Base-by-base conservation (phyloP, 2,329 filamentous ascomycete species). In the Lachnellula willkommii region DNA sequence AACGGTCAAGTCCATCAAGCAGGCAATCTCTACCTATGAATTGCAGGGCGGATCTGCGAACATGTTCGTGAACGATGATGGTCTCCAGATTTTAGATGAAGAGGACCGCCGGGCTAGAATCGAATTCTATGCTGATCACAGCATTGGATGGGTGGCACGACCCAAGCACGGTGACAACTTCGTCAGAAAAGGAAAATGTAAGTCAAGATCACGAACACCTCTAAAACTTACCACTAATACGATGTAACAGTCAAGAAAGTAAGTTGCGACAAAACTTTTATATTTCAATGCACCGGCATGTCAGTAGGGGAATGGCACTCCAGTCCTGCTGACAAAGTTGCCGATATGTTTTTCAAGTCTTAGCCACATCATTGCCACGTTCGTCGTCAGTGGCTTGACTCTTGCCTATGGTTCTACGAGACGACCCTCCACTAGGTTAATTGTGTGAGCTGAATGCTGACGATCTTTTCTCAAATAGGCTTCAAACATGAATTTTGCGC, bases 21-120 rank as follows among this genome's bases (percentile, higher is more conserved):
- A 86, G 64, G 87, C 87, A 60, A 89, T 90, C 68, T 87, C 84
- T 35, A 89, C 85, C 0, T 90, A 90, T 66, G 87, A 90, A 68
- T 76, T 89, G 17, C 87, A 90, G 66, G 87, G 87, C 60, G 87
- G 87, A n/a, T 88, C 85, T 7, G 86, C 85, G 60, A 89, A 89
- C 68, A 84, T 90, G 72, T 88, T 90, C 66, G 75, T 90, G 71
- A 89, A 90, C 67, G 87, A 90, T 61, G 86, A 90, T 61, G 87
- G 87, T 64, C 76, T 90, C 52, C 87, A 89, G 70, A 75, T 89
- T 36, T 74, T 90, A 49, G 72, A 75, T 7, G 82, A 84, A 56
- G 80, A 85, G 58, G 82, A 85, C 47, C 77, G 83, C 49, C 77
- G 75, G 50, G 81, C 81, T 2, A 80, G 84, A 53, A 85, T 86